Base-by-base conservation (phyloP, 2,329 filamentous ascomycete species). In the Ceratocystis diversiconidia region DNA sequence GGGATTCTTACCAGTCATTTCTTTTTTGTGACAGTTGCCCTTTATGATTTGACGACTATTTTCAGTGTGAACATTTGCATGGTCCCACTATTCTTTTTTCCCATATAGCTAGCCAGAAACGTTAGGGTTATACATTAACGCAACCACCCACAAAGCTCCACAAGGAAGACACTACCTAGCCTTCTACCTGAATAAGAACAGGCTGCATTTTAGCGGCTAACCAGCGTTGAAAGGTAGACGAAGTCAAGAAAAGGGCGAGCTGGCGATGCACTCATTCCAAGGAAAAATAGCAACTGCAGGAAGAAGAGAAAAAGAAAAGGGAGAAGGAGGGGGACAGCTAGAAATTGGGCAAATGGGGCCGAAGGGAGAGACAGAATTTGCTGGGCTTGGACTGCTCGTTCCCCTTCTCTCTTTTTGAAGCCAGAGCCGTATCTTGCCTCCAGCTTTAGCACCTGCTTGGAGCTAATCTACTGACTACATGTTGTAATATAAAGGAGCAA, bases 351-450 rank as follows among this genome's bases (percentile, higher is more conserved):
- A 12, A 41, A 41, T 41, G 36, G 10, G 36, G 36, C 36, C 36
- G 15, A 19, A 10, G 41, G 50, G 25, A 50, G 44, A 50, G n/a
- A 48, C 41, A 59, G 28, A 36, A 36, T 59, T 59, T 59, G 17
- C 28, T n/a, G 8, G n/a, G 55, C 28, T 32, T 36, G 28, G 55
- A 15, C 32, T n/a, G 43, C 43, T 32, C 25, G 5, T 43, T 46
- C 61, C 22, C 41, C 41, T 25, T 62, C 41, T 62, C n/a, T 48
- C n/a, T 63, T 36, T 41, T 41, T 41, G 36, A 6, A 52, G 30
- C 62, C 62, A 61, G 41, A 41, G 41, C 59, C 59, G 25, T 61
- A 59, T 59, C 55, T 59, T 59, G 55, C 28, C 55, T 36, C 55
- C 3, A 59, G 55, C 55, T 59, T 52, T 36, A 32, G 55, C 55